These are phyloP conservation scores for Daldinia sp. DNA, from an alignment of 2,329 filamentous ascomycete species.

Conservation along the genomic window DNA sequence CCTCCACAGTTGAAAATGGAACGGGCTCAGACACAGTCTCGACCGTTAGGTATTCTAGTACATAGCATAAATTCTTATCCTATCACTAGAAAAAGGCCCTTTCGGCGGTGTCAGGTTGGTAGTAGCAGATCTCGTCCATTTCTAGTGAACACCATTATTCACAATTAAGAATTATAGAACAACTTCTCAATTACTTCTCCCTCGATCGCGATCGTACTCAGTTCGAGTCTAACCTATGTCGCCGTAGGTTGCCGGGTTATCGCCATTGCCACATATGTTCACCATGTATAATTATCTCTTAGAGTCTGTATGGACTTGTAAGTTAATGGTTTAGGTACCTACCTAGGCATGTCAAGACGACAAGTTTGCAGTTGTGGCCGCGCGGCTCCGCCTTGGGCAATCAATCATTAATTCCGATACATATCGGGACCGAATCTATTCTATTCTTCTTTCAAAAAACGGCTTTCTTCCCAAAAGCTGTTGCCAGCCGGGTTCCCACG, in stretches of 20 bases:
- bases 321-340: neutral
- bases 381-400: constrained; percentile 27
- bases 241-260: neutral
- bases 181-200: constrained; percentile 19
- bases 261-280: neutral
- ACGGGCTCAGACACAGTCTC: constrained; percentile 33
- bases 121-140: constrained; percentile 28
- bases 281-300: neutral
- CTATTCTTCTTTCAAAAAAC: constrained; percentile 13
- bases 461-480: constrained; percentile 6
- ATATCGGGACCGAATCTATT: constrained; percentile 35
- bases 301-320: neutral
- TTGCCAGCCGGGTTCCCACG: neutral
- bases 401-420: constrained; percentile 20
- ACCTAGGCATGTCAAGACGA: neutral
- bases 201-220: constrained; percentile 33
- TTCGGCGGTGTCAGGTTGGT: constrained; percentile 31
- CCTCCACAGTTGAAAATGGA: constrained; percentile 11
- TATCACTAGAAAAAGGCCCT: constrained; percentile 18
- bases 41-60: constrained; percentile 13
- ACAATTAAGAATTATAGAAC: constrained; percentile 12
- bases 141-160: constrained; percentile 11
- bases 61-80: neutral
- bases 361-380: constrained; percentile 9
- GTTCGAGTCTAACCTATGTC: constrained; percentile 14